Evolutionary conservation across 768 basidiomycete genomes (phyloP).

Genomic region (Calocybe gangraenosa): DNA sequence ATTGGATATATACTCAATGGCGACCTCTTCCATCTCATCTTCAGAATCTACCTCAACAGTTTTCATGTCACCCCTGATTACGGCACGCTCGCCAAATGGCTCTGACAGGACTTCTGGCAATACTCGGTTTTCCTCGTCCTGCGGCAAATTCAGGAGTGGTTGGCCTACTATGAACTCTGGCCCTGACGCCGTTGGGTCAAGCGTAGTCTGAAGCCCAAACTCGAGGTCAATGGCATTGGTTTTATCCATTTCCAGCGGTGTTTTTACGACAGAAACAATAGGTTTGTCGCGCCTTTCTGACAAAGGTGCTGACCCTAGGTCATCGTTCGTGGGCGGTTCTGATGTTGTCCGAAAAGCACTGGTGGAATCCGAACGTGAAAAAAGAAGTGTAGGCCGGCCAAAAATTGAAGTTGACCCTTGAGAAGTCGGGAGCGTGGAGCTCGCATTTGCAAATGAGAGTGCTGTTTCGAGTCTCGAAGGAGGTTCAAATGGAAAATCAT

Average conservation of each 20-base stretch:
- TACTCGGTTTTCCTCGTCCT: neutral
- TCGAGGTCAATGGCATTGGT: too few relatives aligned
- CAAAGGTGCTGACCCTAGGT: neutral
- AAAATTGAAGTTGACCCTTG: constrained; percentile 19
- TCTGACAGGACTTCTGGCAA: neutral
- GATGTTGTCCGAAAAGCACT: too few relatives aligned
- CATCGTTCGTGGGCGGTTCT: neutral
- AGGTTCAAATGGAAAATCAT: constrained; percentile 19
- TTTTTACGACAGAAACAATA: too few relatives aligned
- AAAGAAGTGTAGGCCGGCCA: constrained; percentile 26
- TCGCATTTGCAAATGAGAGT: constrained; percentile 61
- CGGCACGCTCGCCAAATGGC: neutral
- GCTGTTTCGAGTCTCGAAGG: constrained; percentile 60
- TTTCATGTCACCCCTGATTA: neutral
- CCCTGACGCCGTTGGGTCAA: too few relatives aligned
- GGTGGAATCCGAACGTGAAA: neutral
- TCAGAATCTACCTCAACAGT: constrained; percentile 7
- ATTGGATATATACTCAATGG: neutral
- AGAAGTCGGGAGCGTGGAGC: constrained; percentile 24
- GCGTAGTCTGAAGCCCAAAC: too few relatives aligned
- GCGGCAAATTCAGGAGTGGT: neutral
- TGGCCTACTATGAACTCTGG: too few relatives aligned
- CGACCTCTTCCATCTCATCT: constrained; percentile 41
- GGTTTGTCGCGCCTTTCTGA: neutral
- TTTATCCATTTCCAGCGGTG: too few relatives aligned